Conservation (phyloP, 2,329 filamentous ascomycete species). For the Pseudogymnoascus sp. region DNA sequence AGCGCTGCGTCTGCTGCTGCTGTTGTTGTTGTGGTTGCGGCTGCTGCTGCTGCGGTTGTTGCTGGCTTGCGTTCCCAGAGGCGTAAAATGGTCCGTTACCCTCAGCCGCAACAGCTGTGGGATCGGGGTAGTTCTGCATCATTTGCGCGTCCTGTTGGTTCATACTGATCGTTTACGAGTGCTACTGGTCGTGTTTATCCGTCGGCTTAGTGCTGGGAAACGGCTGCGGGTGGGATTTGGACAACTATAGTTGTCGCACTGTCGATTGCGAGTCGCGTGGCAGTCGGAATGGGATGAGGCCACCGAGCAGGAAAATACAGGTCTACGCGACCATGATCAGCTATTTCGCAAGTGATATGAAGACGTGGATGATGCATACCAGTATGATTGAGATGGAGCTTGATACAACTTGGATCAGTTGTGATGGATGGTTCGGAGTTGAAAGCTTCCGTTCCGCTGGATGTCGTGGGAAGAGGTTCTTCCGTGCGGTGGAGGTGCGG, state of each 20-base stretch:
- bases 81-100: slow-evolving; percentile 24
- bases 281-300: background rate
- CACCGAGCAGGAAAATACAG: background rate
- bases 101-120: slow-evolving; percentile 17
- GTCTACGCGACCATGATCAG: slow-evolving; percentile 11
- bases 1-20: slow-evolving; percentile 24
- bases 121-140: slow-evolving; percentile 28
- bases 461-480: slow-evolving; percentile 9
- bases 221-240: background rate
- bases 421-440: slow-evolving; percentile 10
- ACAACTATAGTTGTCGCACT: slow-evolving; percentile 7
- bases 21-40: slow-evolving; percentile 24
- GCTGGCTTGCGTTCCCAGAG: slow-evolving; percentile 19
- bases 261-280: background rate
- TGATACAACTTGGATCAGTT: slow-evolving; percentile 1
- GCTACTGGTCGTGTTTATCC: background rate
- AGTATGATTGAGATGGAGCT: background rate
- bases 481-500: background rate
- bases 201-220: background rate
- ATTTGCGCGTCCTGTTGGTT: slow-evolving; percentile 22
- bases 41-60: slow-evolving; percentile 21
- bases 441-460: slow-evolving; percentile 9
- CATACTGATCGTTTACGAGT: slow-evolving; percentile 1
- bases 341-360: background rate
- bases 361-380: background rate